Percentiles rank a stretch among this genome's conserved stretches.
phyloP scores from a whole-genome alignment of 371 early-diverging fungal genomes.

The Syncephalastrum monosporum region DNA sequence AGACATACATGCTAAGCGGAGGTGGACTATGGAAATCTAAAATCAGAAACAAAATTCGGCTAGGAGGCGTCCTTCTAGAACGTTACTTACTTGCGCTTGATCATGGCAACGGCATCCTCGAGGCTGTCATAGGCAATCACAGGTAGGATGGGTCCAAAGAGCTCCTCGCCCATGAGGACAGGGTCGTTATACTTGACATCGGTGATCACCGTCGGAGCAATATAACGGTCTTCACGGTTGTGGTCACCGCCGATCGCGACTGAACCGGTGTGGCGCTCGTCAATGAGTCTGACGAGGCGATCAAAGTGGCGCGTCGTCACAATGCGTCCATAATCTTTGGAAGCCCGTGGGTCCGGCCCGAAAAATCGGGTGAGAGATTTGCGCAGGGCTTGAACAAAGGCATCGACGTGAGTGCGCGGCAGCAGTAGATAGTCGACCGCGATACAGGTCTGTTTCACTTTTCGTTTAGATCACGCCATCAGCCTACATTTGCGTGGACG shows the following conservation, averaged over 20 bases:
- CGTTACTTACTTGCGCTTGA: slow-evolving; percentile 46
- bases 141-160: slow-evolving; percentile 90
- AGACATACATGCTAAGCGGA: slow-evolving; percentile 76
- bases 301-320: slow-evolving; percentile 71
- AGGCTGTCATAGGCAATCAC: slow-evolving; percentile 67
- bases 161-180: slow-evolving; percentile 45
- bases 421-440: slow-evolving; percentile 85
- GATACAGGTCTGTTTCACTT: slow-evolving; percentile 69
- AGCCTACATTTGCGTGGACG: background rate
- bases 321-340: slow-evolving; percentile 67
- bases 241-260: slow-evolving; percentile 46
- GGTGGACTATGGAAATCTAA: slow-evolving; percentile 31
- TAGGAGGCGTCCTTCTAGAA: too few species aligned
- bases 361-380: slow-evolving; percentile 53
- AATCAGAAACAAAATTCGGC: slow-evolving; percentile 1
- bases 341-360: slow-evolving; percentile 49
- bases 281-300: slow-evolving; percentile 63
- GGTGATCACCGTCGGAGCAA: slow-evolving; percentile 26
- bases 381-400: slow-evolving; percentile 53
- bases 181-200: slow-evolving; percentile 22
- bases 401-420: slow-evolving; percentile 43
- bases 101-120: slow-evolving; percentile 71
- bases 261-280: slow-evolving; percentile 49
- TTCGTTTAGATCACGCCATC: too few species aligned
- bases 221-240: slow-evolving; percentile 22